phyloP scores from a whole-genome alignment of 2,329 filamentous ascomycete genomes.

The Trichoderma sp. region DNA sequence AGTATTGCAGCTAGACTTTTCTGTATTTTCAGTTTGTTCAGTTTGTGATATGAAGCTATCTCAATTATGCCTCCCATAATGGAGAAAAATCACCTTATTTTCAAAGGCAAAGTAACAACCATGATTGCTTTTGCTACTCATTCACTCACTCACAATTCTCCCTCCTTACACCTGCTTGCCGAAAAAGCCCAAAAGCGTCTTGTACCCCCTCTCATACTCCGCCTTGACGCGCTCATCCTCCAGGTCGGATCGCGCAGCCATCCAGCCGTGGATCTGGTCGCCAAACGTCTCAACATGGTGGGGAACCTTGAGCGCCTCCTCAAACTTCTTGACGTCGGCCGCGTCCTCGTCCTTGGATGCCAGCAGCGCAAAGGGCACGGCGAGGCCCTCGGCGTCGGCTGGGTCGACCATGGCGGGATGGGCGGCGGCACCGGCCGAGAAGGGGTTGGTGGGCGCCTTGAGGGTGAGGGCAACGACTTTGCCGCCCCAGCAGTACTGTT shows the following conservation, averaged over 20 bases:
- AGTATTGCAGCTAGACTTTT: no score
- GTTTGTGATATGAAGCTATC: not conserved
- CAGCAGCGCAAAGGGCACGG: constrained; percentile 62
- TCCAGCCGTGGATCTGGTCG: constrained; percentile 73
- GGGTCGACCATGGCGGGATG: constrained; percentile 68
- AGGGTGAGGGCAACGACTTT: constrained; percentile 61
- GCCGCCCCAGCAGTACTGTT: constrained; percentile 68
- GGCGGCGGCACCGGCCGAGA: constrained; percentile 53
- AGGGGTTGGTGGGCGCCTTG: constrained; percentile 55
- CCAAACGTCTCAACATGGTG: constrained; percentile 66
- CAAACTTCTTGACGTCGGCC: constrained; percentile 58
- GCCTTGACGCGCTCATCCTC: constrained; percentile 57
- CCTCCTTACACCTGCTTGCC: constrained; percentile 48
- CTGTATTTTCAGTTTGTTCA: not conserved
- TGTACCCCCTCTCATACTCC: constrained; percentile 64
- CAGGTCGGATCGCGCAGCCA: constrained; percentile 66
- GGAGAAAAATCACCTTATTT: not conserved
- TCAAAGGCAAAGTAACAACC: not conserved
- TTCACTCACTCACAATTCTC: not conserved
- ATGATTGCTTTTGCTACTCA: no score
- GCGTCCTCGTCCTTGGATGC: constrained; percentile 66
- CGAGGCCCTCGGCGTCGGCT: constrained; percentile 60
- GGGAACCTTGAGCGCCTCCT: constrained; percentile 53
- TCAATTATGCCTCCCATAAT: not conserved
- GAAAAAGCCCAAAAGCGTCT: constrained; percentile 61